Conservation (phyloP, 2,329 filamentous ascomycete species). For the Aureobasidium subglaciale region DNA sequence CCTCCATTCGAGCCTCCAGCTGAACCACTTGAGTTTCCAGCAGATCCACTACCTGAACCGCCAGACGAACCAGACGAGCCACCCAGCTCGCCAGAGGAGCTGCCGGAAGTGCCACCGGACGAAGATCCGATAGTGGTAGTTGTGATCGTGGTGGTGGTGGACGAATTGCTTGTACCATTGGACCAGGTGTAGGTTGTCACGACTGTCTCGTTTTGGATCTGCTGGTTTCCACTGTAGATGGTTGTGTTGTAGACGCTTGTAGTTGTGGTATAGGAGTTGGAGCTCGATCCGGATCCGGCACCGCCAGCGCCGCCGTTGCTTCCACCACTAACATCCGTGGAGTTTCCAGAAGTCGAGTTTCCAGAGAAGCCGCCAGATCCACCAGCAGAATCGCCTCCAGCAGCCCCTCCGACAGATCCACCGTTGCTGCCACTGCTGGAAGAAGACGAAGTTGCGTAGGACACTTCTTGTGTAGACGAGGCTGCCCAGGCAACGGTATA, state of each 20-base stretch:
- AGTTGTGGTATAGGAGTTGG: neutral
- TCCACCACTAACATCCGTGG: neutral
- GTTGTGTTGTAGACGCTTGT: slow-evolving; percentile 12
- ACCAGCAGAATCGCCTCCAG: slow-evolving; percentile 10
- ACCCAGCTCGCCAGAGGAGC: slow-evolving; percentile 15
- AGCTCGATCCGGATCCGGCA: neutral
- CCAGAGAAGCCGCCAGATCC: neutral
- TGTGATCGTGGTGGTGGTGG: slow-evolving; percentile 8
- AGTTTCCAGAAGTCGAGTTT: neutral
- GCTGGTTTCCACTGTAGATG: neutral
- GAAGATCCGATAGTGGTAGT: slow-evolving; percentile 7
- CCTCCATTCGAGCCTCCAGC: slow-evolving; percentile 9
- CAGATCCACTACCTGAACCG: neutral
- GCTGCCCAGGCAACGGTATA: slow-evolving; percentile 25
- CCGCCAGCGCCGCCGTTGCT: slow-evolving; percentile 19
- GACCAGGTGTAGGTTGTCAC: slow-evolving; percentile 15
- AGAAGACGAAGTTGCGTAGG: slow-evolving; percentile 19
- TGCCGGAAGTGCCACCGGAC: slow-evolving; percentile 18
- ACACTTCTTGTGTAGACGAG: slow-evolving; percentile 23
- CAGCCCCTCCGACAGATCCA: slow-evolving; percentile 17
- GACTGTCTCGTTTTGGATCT: slow-evolving; percentile 9
- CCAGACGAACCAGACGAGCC: neutral
- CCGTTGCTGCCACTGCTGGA: slow-evolving; percentile 10
- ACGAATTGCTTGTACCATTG: slow-evolving; percentile 7
- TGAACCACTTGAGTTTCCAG: slow-evolving; percentile 7